Conservation (phyloP, 768 basidiomycete species). For the Sistotremastrum suecicum region DNA sequence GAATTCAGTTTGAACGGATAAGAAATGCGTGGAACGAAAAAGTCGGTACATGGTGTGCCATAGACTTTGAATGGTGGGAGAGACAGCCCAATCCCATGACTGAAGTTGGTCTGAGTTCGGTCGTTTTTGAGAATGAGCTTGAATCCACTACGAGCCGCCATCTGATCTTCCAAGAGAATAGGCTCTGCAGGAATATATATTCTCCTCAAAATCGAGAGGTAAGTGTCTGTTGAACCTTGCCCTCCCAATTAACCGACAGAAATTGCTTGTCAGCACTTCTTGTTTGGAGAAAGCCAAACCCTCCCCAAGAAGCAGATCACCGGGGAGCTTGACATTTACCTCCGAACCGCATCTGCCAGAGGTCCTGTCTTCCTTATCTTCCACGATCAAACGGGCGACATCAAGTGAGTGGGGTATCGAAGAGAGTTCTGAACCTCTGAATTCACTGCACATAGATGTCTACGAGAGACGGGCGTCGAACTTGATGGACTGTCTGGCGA, state of each 20-base stretch:
- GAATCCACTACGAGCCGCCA: slow-evolving; percentile 40
- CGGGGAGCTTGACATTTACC: slow-evolving; percentile 27
- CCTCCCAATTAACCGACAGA: too few relatives aligned
- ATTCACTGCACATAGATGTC: slow-evolving; percentile 30
- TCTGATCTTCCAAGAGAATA: slow-evolving; percentile 49
- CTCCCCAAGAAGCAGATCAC: slow-evolving; percentile 39
- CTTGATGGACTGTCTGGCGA: slow-evolving; percentile 36
- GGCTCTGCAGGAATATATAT: slow-evolving; percentile 44
- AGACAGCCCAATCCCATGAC: slow-evolving; percentile 56
- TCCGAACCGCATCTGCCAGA: too few relatives aligned
- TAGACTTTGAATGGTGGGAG: slow-evolving; percentile 84
- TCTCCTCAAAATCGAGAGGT: slow-evolving; percentile 53
- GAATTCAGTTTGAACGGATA: slow-evolving; percentile 58
- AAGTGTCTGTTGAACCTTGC: too few relatives aligned
- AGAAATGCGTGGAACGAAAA: slow-evolving; percentile 49
- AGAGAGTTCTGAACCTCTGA: too few relatives aligned
- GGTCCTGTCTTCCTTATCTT: slow-evolving; percentile 73
- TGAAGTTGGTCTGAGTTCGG: slow-evolving; percentile 67
- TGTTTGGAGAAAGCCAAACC: slow-evolving; percentile 46
- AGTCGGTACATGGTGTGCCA: slow-evolving; percentile 56
- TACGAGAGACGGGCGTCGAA: slow-evolving; percentile 34
- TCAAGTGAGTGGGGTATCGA: slow-evolving; percentile 56
- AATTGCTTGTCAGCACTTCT: slow-evolving; percentile 40
- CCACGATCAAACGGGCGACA: slow-evolving; percentile 65
- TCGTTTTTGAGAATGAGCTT: slow-evolving; percentile 40